Conservation (phyloP, 495 filamentous ascomycete genomes). For the Annulohypoxylon maeteangense region DNA sequence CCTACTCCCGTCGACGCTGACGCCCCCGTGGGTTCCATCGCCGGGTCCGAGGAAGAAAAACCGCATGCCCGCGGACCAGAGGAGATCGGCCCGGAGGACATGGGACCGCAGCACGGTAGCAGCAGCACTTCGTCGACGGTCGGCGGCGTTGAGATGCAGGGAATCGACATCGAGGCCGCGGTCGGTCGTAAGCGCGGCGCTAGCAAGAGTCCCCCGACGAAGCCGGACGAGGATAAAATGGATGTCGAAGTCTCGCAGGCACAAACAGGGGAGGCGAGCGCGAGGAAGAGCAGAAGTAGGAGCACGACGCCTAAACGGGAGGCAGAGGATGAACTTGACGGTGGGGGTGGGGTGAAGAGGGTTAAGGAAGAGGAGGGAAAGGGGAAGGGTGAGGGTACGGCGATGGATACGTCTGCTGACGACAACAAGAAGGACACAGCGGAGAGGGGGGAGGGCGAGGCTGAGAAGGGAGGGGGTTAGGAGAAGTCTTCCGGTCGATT, state of each 20-base stretch:
- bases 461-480: background rate
- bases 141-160: conserved; percentile 54
- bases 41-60: conserved; percentile 66
- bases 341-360: conserved; percentile 49
- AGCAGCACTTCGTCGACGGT: conserved; percentile 34
- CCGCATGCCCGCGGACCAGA: conserved; percentile 86
- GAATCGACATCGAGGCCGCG: conserved; percentile 65
- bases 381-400: background rate
- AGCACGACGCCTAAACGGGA: conserved; percentile 56
- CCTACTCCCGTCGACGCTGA: conserved; percentile 41
- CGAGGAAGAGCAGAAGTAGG: background rate
- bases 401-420: conserved; percentile 38
- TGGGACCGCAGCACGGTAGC: conserved; percentile 73
- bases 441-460: conserved; percentile 9
- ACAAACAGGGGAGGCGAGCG: background rate
- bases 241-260: conserved; percentile 5
- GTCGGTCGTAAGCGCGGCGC: conserved; percentile 55
- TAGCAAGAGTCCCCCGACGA: conserved; percentile 21
- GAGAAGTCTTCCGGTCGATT: background rate
- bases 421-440: no score
- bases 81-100: conserved; percentile 85
- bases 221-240: conserved; percentile 21
- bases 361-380: conserved; percentile 47
- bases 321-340: conserved; percentile 55
- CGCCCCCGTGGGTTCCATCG: conserved; percentile 31